Percentiles rank a stretch among this genome's conserved stretches.
phyloP scores from a whole-genome alignment of 192 early-diverging fungal species.

The Coemansia sp. region DNA sequence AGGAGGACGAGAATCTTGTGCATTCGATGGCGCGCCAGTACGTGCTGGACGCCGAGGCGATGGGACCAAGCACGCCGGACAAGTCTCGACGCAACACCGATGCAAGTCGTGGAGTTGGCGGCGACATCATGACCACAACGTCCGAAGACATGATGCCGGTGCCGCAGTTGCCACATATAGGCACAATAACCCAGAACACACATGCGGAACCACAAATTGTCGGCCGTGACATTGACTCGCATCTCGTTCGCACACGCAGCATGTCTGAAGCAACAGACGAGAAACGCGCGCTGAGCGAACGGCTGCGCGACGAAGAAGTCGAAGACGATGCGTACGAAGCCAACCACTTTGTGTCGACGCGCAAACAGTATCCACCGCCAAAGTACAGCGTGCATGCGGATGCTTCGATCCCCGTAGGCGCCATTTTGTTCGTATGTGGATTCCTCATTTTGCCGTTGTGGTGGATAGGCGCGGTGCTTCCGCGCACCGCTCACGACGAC shows the following conservation, averaged over 20 bases:
- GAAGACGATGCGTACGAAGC: conserved; percentile 54
- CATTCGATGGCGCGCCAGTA: conserved; percentile 44
- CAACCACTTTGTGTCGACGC: conserved; percentile 37
- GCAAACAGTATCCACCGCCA: conserved; percentile 40
- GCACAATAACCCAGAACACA: neutral
- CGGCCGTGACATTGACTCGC: conserved; percentile 21
- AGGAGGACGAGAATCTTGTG: conserved; percentile 28
- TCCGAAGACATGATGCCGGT: conserved; percentile 26
- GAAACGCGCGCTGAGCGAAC: conserved; percentile 24
- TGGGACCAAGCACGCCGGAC: conserved; percentile 38
- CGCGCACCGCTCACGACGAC: conserved; percentile 19
- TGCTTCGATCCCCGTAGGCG: conserved; percentile 25
- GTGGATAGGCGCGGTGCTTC: conserved; percentile 53
- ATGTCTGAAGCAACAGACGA: conserved; percentile 1
- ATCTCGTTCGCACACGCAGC: neutral
- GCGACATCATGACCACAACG: conserved; percentile 15
- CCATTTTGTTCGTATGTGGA: conserved; percentile 40
- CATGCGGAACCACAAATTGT: no score
- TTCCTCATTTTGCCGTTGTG: conserved; percentile 52
- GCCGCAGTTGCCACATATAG: conserved; percentile 10
- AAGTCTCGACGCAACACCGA: conserved; percentile 36
- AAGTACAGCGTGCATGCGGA: conserved; percentile 29
- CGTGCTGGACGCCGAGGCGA: conserved; percentile 42
- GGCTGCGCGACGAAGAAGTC: conserved; percentile 42
- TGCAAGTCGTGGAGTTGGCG: conserved; percentile 13